Percentiles rank a stretch among this genome's conserved stretches.
phyloP scores from a whole-genome alignment of 2,329 filamentous ascomycete species.

The Fusarium scirpi region DNA sequence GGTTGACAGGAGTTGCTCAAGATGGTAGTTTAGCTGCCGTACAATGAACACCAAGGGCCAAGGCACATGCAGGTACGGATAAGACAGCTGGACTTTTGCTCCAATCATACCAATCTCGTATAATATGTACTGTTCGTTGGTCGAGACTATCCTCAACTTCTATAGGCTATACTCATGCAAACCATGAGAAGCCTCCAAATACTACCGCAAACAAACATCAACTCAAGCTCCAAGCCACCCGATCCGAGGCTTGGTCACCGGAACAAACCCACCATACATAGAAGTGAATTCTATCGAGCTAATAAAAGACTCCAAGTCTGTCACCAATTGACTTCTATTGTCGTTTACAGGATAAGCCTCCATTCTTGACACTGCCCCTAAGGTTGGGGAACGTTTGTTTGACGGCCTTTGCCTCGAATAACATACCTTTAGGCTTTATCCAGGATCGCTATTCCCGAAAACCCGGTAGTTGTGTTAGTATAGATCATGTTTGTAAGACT shows the following conservation, averaged over 20 bases:
- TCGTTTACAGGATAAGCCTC: slow-evolving; percentile 10
- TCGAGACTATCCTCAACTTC: neutral
- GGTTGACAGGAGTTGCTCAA: neutral
- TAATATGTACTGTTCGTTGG: neutral
- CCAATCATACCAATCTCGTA: neutral
- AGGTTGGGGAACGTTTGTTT: neutral
- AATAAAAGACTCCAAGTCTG: neutral
- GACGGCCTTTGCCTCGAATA: neutral
- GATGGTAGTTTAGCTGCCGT: neutral
- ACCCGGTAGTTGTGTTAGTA: neutral
- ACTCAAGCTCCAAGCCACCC: slow-evolving; percentile 25
- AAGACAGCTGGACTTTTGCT: neutral
- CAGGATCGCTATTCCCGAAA: neutral
- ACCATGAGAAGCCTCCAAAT: neutral
- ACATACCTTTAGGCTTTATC: neutral
- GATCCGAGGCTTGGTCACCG: slow-evolving; percentile 11
- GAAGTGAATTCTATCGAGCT: neutral
- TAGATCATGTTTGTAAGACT: neutral
- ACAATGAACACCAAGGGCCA: neutral
- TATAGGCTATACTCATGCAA: neutral
- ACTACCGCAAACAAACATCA: neutral
- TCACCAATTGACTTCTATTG: slow-evolving; percentile 1
- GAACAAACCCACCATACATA: slow-evolving; percentile 7
- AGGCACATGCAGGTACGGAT: neutral
- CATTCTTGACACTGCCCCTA: slow-evolving; percentile 19